Percentiles rank a stretch among this genome's conserved stretches.
Evolutionary conservation across 345 rosid species (phyloP).

Genomic region (Ceriops tagal): DNA sequence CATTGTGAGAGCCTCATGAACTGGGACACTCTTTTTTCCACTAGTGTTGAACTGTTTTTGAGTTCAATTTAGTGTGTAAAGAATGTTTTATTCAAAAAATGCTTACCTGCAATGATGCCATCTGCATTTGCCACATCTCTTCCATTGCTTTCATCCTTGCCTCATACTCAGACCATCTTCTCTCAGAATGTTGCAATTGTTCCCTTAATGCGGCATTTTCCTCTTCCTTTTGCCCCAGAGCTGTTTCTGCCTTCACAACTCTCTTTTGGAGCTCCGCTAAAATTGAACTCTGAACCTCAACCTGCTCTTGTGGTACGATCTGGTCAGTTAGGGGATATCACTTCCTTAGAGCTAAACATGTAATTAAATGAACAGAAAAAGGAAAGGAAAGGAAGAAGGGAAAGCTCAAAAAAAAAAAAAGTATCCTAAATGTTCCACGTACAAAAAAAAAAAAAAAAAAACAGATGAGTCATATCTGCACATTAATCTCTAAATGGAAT

Average conservation of each 20-base stretch:
- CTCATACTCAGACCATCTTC: conserved; percentile 77
- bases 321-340: conserved; percentile 26
- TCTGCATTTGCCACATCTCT: conserved; percentile 91
- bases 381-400: background rate
- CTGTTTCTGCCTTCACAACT: conserved; percentile 65
- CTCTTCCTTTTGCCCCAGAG: conserved; percentile 65
- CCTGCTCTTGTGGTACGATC: conserved; percentile 58
- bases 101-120: conserved; percentile 82
- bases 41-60: too few species aligned
- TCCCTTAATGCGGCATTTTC: conserved; percentile 74
- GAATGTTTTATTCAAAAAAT: background rate
- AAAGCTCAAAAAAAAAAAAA: too few species aligned
- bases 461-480: too few species aligned
- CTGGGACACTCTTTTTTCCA: too few species aligned
- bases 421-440: too few species aligned
- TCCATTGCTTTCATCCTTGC: conserved; percentile 90
- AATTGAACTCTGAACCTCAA: conserved; percentile 46
- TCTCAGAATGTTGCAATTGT: conserved; percentile 65
- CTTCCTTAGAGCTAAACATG: conserved; percentile 7
- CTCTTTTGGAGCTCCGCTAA: conserved; percentile 69
- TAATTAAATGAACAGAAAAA: conserved; percentile 3
- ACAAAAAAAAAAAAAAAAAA: too few species aligned
- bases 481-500: too few species aligned
- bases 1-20: too few species aligned
- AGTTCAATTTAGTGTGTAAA: background rate